Percentiles rank a stretch among this genome's conserved stretches.
phyloP scores from a whole-genome alignment of 306 rosid species.

The Abrus precatorius region DNA sequence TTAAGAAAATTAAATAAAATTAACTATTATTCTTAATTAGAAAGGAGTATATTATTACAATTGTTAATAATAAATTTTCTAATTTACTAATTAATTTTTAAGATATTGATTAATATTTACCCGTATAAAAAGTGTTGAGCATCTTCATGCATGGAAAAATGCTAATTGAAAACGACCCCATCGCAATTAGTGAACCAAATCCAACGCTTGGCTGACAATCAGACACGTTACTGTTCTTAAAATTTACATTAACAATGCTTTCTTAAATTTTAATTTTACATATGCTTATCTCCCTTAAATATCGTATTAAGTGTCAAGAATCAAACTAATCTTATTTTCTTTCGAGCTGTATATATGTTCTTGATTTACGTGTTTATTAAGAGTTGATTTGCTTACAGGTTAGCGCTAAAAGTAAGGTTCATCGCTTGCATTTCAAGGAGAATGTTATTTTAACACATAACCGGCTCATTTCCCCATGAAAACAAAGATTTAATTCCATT shows the following conservation, averaged over 20 bases:
- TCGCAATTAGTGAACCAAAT: neutral
- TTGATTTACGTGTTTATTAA: conserved; percentile 38
- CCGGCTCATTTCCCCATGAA: neutral
- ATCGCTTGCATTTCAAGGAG: conserved; percentile 13
- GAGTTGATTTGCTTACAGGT: neutral
- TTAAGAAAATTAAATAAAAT: too few species aligned
- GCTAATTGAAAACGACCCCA: neutral
- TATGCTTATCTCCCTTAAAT: neutral
- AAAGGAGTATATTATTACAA: too few species aligned
- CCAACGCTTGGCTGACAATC: conserved; percentile 4
- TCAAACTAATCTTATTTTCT: conserved; percentile 1
- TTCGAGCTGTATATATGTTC: neutral
- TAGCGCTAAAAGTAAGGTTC: conserved; percentile 19
- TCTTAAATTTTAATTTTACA: neutral
- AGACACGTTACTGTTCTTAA: neutral
- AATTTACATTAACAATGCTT: neutral
- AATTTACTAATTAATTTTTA: too few species aligned
- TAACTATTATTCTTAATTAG: too few species aligned
- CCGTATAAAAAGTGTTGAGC: neutral
- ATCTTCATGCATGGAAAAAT: neutral
- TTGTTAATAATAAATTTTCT: too few species aligned
- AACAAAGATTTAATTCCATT: neutral
- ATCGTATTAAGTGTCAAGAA: neutral
- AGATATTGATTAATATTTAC: too few species aligned
- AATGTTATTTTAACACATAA: neutral